phyloP scores from a whole-genome alignment of 2,329 filamentous ascomycete species.

The Colletotrichum noveboracense region DNA sequence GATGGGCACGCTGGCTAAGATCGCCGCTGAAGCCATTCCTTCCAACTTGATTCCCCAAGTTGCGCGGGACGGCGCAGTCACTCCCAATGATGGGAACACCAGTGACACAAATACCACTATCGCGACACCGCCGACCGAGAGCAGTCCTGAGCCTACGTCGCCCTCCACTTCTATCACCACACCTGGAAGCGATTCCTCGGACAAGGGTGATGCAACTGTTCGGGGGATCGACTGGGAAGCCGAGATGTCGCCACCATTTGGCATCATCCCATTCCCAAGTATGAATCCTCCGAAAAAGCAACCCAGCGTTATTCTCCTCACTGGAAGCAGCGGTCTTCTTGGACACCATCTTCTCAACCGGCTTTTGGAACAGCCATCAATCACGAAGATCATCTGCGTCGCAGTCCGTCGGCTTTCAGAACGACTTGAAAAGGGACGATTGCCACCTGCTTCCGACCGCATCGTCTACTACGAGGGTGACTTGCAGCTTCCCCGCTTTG shows the following conservation, averaged over 20 bases:
- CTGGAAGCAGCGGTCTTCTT: neutral
- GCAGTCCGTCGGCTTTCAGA: neutral
- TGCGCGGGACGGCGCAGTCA: neutral
- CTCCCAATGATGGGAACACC: neutral
- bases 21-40: neutral
- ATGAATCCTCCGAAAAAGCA: neutral
- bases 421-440: neutral
- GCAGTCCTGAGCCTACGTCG: neutral
- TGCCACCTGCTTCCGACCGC: neutral
- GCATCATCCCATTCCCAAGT: neutral
- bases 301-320: neutral
- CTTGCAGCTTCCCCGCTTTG: slow-evolving; percentile 38
- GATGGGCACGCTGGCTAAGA: neutral
- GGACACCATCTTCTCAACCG: neutral
- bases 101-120: slow-evolving; percentile 24
- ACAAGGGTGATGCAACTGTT: neutral
- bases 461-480: slow-evolving; percentile 36
- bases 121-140: neutral
- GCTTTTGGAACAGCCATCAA: neutral
- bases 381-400: neutral
- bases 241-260: neutral
- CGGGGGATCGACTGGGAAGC: slow-evolving; percentile 23
- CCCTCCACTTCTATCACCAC: neutral
- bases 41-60: neutral
- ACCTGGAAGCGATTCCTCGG: neutral